A percentile compares a stretch with the other conserved stretches of the same genome.
phyloP scores from a whole-genome alignment of 1,284 basidiomycete genomes.

The Ustilago shanxiensis region DNA sequence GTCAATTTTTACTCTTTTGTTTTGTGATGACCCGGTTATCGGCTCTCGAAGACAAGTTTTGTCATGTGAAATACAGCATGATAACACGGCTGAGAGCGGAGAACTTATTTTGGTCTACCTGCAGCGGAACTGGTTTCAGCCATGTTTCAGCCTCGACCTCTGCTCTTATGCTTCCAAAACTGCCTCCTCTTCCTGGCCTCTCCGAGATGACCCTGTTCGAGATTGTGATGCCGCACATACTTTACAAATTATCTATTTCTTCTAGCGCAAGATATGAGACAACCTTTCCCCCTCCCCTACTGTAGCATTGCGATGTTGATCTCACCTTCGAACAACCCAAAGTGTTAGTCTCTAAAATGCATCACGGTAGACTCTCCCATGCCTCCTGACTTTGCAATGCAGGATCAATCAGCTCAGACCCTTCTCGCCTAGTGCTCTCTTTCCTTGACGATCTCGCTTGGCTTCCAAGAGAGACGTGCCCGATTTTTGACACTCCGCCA shows the following conservation, averaged over 20 bases:
- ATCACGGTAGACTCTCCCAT: neutral
- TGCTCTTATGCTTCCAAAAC: neutral
- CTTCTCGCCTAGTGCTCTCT: neutral
- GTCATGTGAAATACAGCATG: constrained; percentile 19
- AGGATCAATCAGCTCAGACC: neutral
- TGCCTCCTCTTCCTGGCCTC: neutral
- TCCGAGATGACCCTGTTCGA: neutral
- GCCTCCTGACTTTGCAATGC: neutral
- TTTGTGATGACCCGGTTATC: neutral
- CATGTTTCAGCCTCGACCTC: constrained; percentile 16
- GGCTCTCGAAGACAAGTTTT: constrained; percentile 7
- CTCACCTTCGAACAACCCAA: no score
- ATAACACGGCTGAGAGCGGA: constrained; percentile 11
- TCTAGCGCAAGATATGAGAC: neutral
- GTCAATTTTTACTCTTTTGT: neutral
- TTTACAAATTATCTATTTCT: neutral
- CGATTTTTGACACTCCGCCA: constrained; percentile 5
- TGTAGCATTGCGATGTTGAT: no score
- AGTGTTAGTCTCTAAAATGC: neutral
- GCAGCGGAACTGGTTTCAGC: constrained; percentile 22
- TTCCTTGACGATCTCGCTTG: neutral
- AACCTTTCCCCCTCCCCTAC: no score
- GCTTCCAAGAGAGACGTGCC: neutral
- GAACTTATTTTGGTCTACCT: constrained; percentile 13
- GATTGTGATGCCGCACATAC: neutral